A percentile compares a stretch with the other conserved stretches of the same genome.
Evolutionary conservation across 345 rosid species (phyloP).

Genomic region (Camelina hispida): DNA sequence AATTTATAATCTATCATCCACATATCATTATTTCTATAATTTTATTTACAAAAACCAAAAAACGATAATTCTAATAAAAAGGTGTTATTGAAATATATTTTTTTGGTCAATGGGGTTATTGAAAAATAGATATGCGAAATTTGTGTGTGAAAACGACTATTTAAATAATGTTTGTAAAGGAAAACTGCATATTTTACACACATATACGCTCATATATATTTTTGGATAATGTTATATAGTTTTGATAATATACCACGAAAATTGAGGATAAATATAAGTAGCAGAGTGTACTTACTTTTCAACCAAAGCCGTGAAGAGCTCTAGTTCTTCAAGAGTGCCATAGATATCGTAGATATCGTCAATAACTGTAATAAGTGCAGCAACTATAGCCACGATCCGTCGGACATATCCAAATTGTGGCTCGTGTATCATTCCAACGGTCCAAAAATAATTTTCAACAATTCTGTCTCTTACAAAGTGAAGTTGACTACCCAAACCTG

Average conservation of each 20-base stretch:
- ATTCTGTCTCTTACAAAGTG: conserved; percentile 47
- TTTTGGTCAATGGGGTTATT: too few relatives aligned
- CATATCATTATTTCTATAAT: too few relatives aligned
- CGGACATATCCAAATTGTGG: conserved; percentile 35
- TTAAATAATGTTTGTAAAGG: too few relatives aligned
- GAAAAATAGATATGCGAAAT: too few relatives aligned
- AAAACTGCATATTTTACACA: too few relatives aligned
- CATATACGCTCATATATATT: too few relatives aligned
- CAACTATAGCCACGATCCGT: conserved; percentile 33
- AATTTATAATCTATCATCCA: too few relatives aligned
- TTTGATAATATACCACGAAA: too few relatives aligned
- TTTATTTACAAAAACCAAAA: too few relatives aligned
- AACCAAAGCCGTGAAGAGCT: conserved; percentile 43
- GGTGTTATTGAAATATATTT: too few relatives aligned
- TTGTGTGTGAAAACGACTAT: too few relatives aligned
- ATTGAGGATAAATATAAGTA: not conserved
- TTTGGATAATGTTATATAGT: not conserved
- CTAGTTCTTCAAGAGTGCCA: conserved; percentile 53
- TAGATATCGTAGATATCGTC: conserved; percentile 50
- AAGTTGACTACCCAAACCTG: conserved; percentile 38
- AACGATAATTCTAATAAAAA: too few relatives aligned
- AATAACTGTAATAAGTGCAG: conserved; percentile 14
- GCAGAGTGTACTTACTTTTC: conserved; percentile 35
- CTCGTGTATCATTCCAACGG: conserved; percentile 40
- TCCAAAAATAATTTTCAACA: conserved; percentile 51